Base-by-base conservation (phyloP, 192 early-diverging fungal genomes). In the Haplosporangium gracile region DNA sequence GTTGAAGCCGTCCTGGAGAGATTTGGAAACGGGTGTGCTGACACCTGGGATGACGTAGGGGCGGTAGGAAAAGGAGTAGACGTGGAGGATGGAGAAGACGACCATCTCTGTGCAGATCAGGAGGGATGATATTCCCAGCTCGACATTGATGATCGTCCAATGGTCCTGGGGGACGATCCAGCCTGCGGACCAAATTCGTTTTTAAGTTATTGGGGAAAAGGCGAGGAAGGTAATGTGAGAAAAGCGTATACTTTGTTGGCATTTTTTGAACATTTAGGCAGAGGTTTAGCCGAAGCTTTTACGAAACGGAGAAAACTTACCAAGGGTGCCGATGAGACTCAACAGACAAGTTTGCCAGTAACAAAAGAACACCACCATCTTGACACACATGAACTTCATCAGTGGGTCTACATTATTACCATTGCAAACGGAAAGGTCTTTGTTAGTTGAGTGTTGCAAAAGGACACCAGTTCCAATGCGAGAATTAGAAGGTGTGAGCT, bases 51-150 rank as follows among this genome's bases (percentile, higher is more conserved):
- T 36, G 7, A 82, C 60, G 60, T 89, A 89, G 8, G 72, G 78
- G 4, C 68, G 71, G 39, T 89, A 89, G 43, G 74, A 63, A 68
- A 88, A 89, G 15, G 88, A 82, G 16, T 88, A 81, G 36, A 89
- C 78, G 42, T 89, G 88, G 26, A 89, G 11, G 45, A 87, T 74
- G 0, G 88, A 49, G 68, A 89, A 89, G 16, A 89, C 79, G 4
- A 88, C 79, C 88, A 89, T 89, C 60, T 89, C 88, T 22, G 75
- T 26, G 38, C 82, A 83, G 13, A 89, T 88, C 36, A 89, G 68
- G 8, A 89, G 42, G 0, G 88, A 78, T 5, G 78, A 79, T 24
- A 89, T 80, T 16, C 88, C 88, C 18, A 77, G 55, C 22, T 80
- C 82, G 4, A 89, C 82, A 38, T 89, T 84, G 60, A 77, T 47